phyloP scores from a whole-genome alignment of 495 filamentous ascomycete genomes.

The Aspergillus sparsus region DNA sequence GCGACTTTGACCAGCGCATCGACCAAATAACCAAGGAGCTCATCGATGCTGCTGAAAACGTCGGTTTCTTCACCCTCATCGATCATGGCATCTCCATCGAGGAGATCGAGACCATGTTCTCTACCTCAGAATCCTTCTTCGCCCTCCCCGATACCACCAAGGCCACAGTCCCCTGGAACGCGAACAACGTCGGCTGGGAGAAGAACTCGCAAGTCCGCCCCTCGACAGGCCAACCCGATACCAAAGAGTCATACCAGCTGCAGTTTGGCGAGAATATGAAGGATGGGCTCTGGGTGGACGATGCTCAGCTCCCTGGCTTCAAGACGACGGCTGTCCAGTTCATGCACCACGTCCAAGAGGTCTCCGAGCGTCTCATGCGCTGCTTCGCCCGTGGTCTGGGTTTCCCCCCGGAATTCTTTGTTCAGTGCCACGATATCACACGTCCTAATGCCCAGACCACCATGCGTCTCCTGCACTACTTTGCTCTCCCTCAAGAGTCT shows the following conservation, averaged over 20 bases:
- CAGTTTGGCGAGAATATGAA: slow-evolving; percentile 58
- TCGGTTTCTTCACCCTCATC: slow-evolving; percentile 62
- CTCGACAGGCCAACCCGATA: slow-evolving; percentile 60
- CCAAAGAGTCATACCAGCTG: slow-evolving; percentile 64
- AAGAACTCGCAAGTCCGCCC: slow-evolving; percentile 61
- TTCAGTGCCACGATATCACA: slow-evolving; percentile 53
- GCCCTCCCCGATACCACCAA: slow-evolving; percentile 54
- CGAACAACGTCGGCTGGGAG: slow-evolving; percentile 66
- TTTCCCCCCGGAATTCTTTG: slow-evolving; percentile 58
- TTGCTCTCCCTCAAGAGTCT: slow-evolving; percentile 43
- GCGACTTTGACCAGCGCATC: slow-evolving; percentile 54
- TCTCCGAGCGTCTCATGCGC: slow-evolving; percentile 59
- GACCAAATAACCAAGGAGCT: slow-evolving; percentile 56
- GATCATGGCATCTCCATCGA: slow-evolving; percentile 55
- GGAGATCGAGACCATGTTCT: slow-evolving; percentile 57
- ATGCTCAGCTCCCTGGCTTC: slow-evolving; percentile 52
- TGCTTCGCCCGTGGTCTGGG: slow-evolving; percentile 61
- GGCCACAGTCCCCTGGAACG: slow-evolving; percentile 53
- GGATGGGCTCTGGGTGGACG: slow-evolving; percentile 51
- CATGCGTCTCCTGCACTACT: slow-evolving; percentile 62
- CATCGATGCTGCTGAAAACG: slow-evolving; percentile 58
- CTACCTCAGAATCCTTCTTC: slow-evolving; percentile 55
- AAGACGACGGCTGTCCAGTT: slow-evolving; percentile 44
- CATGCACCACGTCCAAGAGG: slow-evolving; percentile 53
- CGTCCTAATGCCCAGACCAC: slow-evolving; percentile 55